Evolutionary conservation across 1,139 yeast species (phyloP).

Genomic region (Kurtzmaniella quercitrusa): DNA sequence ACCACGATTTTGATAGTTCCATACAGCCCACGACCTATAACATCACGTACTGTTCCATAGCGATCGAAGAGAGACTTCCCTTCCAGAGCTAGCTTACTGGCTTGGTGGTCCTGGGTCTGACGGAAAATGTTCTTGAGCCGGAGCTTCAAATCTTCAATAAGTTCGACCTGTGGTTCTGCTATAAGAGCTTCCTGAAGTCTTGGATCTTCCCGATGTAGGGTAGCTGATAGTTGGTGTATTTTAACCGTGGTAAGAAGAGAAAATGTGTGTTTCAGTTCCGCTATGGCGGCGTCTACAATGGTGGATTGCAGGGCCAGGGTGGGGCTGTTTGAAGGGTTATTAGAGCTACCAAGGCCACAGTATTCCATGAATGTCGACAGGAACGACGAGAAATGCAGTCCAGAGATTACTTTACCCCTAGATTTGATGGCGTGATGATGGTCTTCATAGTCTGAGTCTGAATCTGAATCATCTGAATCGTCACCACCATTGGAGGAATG

Average conservation of each 20-base stretch:
- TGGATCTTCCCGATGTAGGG: slow-evolving; percentile 15
- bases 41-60: slow-evolving; percentile 77
- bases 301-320: slow-evolving; percentile 11
- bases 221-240: slow-evolving; percentile 22
- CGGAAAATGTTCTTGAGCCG: slow-evolving; percentile 29
- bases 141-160: slow-evolving; percentile 46
- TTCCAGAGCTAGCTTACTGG: slow-evolving; percentile 13
- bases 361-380: slow-evolving; percentile 30
- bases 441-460: slow-evolving; percentile 13
- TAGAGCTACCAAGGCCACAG: slow-evolving; percentile 20
- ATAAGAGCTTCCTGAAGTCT: slow-evolving; percentile 45
- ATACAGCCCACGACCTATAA: slow-evolving; percentile 81
- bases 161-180: slow-evolving; percentile 48
- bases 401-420: slow-evolving; percentile 13
- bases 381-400: slow-evolving; percentile 15
- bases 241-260: slow-evolving; percentile 24
- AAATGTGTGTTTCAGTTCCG: slow-evolving; percentile 30
- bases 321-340: not conserved
- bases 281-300: slow-evolving; percentile 24
- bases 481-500: not conserved
- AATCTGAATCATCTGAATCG: not conserved
- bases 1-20: slow-evolving; percentile 73
- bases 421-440: slow-evolving; percentile 26
- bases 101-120: slow-evolving; percentile 13
- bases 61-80: slow-evolving; percentile 44